These are phyloP conservation scores for Chlorella sp. DNA, from an alignment of 139 green algal genomes.

Conservation along the genomic window DNA sequence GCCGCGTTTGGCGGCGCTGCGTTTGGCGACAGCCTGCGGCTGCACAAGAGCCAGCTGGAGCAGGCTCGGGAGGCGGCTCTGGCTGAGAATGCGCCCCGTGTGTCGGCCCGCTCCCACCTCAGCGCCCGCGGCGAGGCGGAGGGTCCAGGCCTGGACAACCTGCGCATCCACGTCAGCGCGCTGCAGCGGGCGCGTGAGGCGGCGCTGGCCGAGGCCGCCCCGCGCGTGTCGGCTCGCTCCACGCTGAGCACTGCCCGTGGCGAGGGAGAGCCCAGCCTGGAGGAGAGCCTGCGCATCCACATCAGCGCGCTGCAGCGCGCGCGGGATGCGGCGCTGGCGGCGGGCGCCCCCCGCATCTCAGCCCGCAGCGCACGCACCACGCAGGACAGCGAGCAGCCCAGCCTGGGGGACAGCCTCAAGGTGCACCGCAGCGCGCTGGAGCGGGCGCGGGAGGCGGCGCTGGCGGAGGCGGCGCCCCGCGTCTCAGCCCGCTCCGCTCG, in stretches of 20 bases:
- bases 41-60: conserved; percentile 19
- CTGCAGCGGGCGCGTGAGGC: conserved; percentile 31
- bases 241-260: neutral
- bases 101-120: neutral
- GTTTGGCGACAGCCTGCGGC: neutral
- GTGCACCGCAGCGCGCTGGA: conserved; percentile 20
- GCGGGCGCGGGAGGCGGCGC: conserved; percentile 8
- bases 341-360: neutral
- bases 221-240: neutral
- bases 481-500: neutral
- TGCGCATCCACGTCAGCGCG: neutral
- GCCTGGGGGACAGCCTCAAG: conserved; percentile 1
- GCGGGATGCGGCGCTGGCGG: conserved; percentile 11
- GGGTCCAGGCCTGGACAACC: neutral
- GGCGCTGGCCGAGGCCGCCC: neutral
- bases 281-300: neutral
- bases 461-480: neutral
- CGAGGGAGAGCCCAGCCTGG: neutral
- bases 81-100: neutral
- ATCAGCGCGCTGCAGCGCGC: conserved; percentile 24
- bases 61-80: neutral
- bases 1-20: conserved; percentile 20
- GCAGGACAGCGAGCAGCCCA: neutral
- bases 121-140: too few species aligned
- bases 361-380: neutral